phyloP scores from a whole-genome alignment of 2,329 filamentous ascomycete genomes.

The Penicillium rolfsii region DNA sequence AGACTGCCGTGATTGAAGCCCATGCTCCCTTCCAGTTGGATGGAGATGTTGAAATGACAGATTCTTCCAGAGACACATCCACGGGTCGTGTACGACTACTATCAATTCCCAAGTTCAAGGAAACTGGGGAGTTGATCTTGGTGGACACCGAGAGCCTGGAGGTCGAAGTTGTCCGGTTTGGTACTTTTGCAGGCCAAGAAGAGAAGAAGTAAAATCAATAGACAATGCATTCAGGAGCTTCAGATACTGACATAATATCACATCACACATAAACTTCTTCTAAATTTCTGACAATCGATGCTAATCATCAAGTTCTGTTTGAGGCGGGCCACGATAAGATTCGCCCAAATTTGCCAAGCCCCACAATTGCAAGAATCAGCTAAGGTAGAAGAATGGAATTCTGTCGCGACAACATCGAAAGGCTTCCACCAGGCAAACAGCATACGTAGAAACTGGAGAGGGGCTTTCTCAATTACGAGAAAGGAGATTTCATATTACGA shows the following conservation, averaged over 20 bases:
- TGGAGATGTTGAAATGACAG: conserved; percentile 41
- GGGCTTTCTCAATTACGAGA: background rate
- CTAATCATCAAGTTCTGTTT: background rate
- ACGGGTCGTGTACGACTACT: conserved; percentile 76
- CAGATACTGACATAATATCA: conserved; percentile 16
- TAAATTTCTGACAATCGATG: background rate
- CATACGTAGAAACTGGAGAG: background rate
- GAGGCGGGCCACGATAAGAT: background rate
- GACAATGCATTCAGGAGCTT: conserved; percentile 15
- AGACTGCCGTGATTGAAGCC: conserved; percentile 68
- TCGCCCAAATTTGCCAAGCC: conserved; percentile 17
- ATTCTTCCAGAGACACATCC: conserved; percentile 51
- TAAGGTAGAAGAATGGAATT: background rate
- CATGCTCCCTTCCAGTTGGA: conserved; percentile 37
- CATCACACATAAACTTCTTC: background rate
- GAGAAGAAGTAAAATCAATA: conserved; percentile 37
- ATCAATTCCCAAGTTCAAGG: conserved; percentile 78
- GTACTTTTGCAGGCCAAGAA: conserved; percentile 43
- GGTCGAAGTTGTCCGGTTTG: conserved; percentile 69
- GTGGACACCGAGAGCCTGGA: conserved; percentile 85
- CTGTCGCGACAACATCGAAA: conserved; percentile 7
- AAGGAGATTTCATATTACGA: background rate
- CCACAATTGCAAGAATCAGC: conserved; percentile 23
- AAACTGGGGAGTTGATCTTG: conserved; percentile 77
- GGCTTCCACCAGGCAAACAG: background rate